phyloP scores from a whole-genome alignment of 1,284 basidiomycete genomes.

The Sphaerobolus stellatus region DNA sequence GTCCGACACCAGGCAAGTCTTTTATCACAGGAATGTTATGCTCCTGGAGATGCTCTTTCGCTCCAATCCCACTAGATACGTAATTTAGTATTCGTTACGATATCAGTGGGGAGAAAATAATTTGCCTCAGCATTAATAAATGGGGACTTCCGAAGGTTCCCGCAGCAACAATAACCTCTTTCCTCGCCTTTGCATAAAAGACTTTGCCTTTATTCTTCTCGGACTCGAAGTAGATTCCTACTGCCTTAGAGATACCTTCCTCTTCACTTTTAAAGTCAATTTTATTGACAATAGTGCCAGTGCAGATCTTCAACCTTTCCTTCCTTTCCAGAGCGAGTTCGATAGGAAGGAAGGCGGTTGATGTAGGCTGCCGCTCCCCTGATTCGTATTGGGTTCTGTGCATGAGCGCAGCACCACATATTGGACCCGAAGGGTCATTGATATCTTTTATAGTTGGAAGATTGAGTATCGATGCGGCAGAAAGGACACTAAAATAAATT shows the following conservation, averaged over 20 bases:
- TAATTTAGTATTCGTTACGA: neutral
- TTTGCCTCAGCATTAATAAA: conserved; percentile 34
- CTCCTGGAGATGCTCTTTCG: neutral
- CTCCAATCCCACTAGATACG: neutral
- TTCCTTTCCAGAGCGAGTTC: conserved; percentile 19
- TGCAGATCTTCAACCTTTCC: conserved; percentile 27
- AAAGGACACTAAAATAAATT: conserved; percentile 16
- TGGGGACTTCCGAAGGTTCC: conserved; percentile 35
- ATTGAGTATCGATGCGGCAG: conserved; percentile 18
- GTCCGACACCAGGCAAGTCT: neutral
- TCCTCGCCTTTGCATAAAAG: conserved; percentile 21
- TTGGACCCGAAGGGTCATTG: conserved; percentile 26
- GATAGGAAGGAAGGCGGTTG: conserved; percentile 29
- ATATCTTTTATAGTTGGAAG: conserved; percentile 27
- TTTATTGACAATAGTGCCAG: conserved; percentile 23
- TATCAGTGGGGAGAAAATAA: neutral
- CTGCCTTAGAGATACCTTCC: conserved; percentile 5
- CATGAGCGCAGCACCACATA: conserved; percentile 22
- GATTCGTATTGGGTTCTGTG: conserved; percentile 25
- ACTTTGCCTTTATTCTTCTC: conserved; percentile 1
- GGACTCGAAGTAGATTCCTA: conserved; percentile 2
- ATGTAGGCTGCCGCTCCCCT: conserved; percentile 25
- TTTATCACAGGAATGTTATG: neutral
- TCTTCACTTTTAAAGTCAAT: conserved; percentile 20
- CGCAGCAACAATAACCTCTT: conserved; percentile 31